Evolutionary conservation across 2,329 filamentous ascomycete species (phyloP).

Genomic region (Alternaria sp.): DNA sequence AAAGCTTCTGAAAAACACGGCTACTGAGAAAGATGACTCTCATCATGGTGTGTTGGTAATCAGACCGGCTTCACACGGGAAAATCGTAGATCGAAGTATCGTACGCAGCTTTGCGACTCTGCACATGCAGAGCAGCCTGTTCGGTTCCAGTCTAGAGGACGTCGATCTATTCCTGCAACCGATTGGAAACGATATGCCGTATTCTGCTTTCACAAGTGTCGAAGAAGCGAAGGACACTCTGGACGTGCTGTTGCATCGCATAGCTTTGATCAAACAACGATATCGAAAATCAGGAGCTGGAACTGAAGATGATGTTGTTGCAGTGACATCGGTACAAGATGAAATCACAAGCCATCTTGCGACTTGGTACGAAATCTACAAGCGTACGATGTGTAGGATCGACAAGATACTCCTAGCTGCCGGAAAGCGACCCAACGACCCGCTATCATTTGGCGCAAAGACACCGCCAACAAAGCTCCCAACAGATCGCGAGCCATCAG

Average conservation of each 20-base stretch:
- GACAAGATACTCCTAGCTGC: background rate
- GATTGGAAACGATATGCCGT: background rate
- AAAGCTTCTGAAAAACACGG: constrained; percentile 45
- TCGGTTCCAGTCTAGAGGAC: constrained; percentile 12
- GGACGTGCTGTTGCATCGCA: constrained; percentile 12
- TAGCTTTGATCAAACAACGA: constrained; percentile 2
- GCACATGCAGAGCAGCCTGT: constrained; percentile 27
- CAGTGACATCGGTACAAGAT: background rate
- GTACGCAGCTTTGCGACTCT: constrained; percentile 52
- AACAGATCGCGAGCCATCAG: background rate
- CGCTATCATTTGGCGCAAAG: constrained; percentile 1
- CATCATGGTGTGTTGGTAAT: background rate
- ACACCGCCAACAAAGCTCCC: background rate
- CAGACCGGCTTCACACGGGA: constrained; percentile 9
- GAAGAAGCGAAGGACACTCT: constrained; percentile 20
- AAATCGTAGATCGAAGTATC: constrained; percentile 56
- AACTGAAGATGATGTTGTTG: background rate
- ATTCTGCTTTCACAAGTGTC: background rate
- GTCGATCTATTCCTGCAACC: constrained; percentile 3
- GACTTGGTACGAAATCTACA: constrained; percentile 8
- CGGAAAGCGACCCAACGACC: background rate
- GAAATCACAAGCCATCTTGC: background rate
- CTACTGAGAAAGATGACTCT: background rate
- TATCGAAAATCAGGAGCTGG: background rate
- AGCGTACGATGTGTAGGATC: background rate